These are phyloP conservation scores for Fusarium subglutinans DNA, from an alignment of 2,329 filamentous ascomycete species.

Conservation along the genomic window DNA sequence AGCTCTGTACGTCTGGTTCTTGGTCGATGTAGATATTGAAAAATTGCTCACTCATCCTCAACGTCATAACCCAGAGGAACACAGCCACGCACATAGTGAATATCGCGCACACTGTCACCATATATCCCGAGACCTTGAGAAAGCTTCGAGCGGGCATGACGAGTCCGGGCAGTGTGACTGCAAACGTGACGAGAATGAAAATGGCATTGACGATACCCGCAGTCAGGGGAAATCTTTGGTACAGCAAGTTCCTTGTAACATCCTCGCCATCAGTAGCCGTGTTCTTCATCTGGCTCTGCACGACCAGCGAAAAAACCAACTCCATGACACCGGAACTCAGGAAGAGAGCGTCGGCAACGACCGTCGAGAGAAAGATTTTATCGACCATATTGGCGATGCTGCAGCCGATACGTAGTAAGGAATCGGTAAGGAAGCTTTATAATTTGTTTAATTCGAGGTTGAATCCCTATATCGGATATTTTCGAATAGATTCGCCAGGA, in stretches of 20 bases:
- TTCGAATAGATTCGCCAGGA: not conserved
- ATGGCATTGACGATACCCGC: slow-evolving; percentile 78
- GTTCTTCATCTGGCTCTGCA: slow-evolving; percentile 57
- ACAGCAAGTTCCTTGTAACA: slow-evolving; percentile 62
- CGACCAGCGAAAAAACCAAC: slow-evolving; percentile 64
- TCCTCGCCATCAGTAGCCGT: slow-evolving; percentile 56
- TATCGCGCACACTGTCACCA: slow-evolving; percentile 68
- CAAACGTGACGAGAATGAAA: slow-evolving; percentile 76
- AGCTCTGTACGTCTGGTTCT: slow-evolving; percentile 65
- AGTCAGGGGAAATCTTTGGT: slow-evolving; percentile 64
- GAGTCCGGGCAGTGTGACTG: slow-evolving; percentile 76
- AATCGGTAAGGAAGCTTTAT: not conserved
- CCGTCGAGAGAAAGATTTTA: slow-evolving; percentile 62
- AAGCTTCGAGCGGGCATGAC: slow-evolving; percentile 72
- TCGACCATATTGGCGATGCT: slow-evolving; percentile 57
- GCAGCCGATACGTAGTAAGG: not conserved
- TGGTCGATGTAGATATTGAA: slow-evolving; percentile 68
- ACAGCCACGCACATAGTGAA: slow-evolving; percentile 74
- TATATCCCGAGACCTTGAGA: slow-evolving; percentile 75
- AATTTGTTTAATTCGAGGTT: not conserved
- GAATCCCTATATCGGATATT: not conserved
- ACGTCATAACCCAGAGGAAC: slow-evolving; percentile 76
- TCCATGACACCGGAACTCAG: slow-evolving; percentile 63
- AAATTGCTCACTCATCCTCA: slow-evolving; percentile 73
- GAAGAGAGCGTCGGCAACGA: slow-evolving; percentile 61